These are phyloP conservation scores for Exophiala bonariae DNA, from an alignment of 2,329 filamentous ascomycete species.

Conservation along the genomic window DNA sequence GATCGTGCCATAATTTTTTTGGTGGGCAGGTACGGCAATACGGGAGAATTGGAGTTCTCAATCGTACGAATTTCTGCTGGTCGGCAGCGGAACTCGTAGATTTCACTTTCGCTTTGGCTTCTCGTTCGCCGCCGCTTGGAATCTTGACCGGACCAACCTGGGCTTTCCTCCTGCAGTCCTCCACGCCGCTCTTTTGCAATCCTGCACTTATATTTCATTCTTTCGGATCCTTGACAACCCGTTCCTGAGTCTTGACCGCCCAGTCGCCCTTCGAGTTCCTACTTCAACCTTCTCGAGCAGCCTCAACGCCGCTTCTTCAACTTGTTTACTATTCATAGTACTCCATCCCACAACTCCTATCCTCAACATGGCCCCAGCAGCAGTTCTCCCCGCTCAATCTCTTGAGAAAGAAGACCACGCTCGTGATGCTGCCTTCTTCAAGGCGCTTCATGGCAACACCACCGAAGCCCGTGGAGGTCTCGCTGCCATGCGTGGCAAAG, in stretches of 20 bases:
- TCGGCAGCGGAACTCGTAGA: background rate
- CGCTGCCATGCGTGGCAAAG: constrained; percentile 79
- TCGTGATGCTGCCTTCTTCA: constrained; percentile 89
- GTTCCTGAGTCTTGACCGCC: background rate
- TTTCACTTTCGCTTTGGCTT: background rate
- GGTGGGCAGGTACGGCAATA: constrained; percentile 4
- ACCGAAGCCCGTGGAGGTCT: constrained; percentile 71
- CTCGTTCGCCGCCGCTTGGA: background rate
- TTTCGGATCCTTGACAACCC: background rate
- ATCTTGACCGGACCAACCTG: background rate
- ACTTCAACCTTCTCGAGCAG: background rate
- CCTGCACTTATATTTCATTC: background rate
- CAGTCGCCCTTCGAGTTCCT: constrained; percentile 14
- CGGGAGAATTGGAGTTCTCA: no score
- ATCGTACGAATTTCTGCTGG: background rate
- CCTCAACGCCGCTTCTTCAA: background rate
- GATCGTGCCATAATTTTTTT: constrained; percentile 17
- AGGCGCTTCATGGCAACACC: constrained; percentile 78
- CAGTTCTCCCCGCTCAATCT: constrained; percentile 29
- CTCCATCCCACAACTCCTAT: constrained; percentile 4
- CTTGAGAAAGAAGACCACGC: constrained; percentile 81
- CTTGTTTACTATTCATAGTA: constrained; percentile 9
- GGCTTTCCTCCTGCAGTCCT: background rate
- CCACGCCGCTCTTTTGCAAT: background rate
- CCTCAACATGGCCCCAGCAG: constrained; percentile 49